phyloP scores from a whole-genome alignment of 306 rosid genomes.

The Lathyrus tuberosus region DNA sequence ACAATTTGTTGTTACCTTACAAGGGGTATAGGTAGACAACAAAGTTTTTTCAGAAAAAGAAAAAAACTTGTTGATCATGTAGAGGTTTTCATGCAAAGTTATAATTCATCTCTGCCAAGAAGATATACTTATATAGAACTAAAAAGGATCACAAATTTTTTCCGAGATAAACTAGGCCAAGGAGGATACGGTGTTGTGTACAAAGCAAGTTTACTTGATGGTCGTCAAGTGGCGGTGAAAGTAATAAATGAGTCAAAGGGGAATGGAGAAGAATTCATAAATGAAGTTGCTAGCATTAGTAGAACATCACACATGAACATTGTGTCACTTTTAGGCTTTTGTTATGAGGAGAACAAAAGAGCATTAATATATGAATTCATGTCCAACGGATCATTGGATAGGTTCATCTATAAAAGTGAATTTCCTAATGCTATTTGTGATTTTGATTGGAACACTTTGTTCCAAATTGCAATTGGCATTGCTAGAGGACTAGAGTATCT shows the following conservation, averaged over 20 bases:
- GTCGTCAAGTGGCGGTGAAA: slow-evolving; percentile 49
- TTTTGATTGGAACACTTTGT: slow-evolving; percentile 33
- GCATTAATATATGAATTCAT: slow-evolving; percentile 53
- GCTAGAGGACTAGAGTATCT: slow-evolving; percentile 54
- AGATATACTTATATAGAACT: slow-evolving; percentile 31
- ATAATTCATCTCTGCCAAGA: slow-evolving; percentile 31
- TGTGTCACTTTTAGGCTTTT: slow-evolving; percentile 47
- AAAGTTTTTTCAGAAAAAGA: slow-evolving; percentile 24
- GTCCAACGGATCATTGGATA: slow-evolving; percentile 54
- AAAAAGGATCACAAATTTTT: slow-evolving; percentile 43
- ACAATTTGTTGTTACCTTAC: background rate
- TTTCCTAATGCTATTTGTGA: slow-evolving; percentile 7
- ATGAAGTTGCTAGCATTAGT: slow-evolving; percentile 54
- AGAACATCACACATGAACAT: slow-evolving; percentile 49
- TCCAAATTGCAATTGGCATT: slow-evolving; percentile 39
- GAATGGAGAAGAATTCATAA: slow-evolving; percentile 51
- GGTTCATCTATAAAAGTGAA: slow-evolving; percentile 18
- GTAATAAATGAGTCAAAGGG: slow-evolving; percentile 33
- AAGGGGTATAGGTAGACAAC: background rate
- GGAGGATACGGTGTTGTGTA: slow-evolving; percentile 55
- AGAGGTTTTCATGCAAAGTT: slow-evolving; percentile 9
- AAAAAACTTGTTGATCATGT: background rate
- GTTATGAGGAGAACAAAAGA: slow-evolving; percentile 43
- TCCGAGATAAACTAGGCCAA: slow-evolving; percentile 35
- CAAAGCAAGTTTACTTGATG: slow-evolving; percentile 44